Conservation (phyloP, 2,329 filamentous ascomycete genomes). For the Trichoderma asperellum region DNA sequence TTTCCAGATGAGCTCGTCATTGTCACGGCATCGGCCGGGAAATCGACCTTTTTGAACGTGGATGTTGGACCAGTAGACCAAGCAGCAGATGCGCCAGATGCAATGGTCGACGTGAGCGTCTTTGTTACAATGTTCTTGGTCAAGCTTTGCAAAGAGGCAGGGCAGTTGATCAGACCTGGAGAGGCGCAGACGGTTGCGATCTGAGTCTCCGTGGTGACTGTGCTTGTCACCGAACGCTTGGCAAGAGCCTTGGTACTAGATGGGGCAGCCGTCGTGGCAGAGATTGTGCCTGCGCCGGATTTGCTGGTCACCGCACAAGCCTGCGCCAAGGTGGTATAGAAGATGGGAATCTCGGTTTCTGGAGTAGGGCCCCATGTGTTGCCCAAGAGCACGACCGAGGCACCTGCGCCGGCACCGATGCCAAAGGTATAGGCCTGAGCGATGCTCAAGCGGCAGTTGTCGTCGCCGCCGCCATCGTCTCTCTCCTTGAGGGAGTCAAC, state of each 20-base stretch:
- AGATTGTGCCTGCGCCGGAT: constrained; percentile 30
- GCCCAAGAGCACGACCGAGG: constrained; percentile 49
- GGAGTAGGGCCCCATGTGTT: constrained; percentile 56
- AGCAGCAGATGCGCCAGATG: constrained; percentile 41
- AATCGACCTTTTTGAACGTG: constrained; percentile 44
- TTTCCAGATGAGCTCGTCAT: constrained; percentile 41
- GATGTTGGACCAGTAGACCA: constrained; percentile 32
- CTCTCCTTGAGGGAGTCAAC: constrained; percentile 34
- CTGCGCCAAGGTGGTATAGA: constrained; percentile 54
- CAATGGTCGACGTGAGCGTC: constrained; percentile 48
- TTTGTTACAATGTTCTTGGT: constrained; percentile 44
- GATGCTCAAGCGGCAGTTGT: constrained; percentile 51
- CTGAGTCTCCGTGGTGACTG: constrained; percentile 47
- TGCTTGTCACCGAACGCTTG: constrained; percentile 43
- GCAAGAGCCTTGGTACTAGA: constrained; percentile 29
- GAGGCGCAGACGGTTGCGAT: constrained; percentile 51
- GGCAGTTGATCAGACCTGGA: constrained; percentile 52
- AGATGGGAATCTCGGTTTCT: constrained; percentile 53
- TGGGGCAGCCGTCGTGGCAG: constrained; percentile 28
- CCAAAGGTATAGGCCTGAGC: constrained; percentile 56
- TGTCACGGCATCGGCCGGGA: constrained; percentile 45
- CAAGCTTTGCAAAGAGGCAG: constrained; percentile 53
- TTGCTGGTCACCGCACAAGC: constrained; percentile 44
- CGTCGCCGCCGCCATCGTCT: constrained; percentile 30
- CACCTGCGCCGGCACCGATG: constrained; percentile 58